Evolutionary conservation across 805 yeast genomes (phyloP), one percentile per base, ranked within the genome.

Genomic region (Teunomyces panamensis): DNA sequence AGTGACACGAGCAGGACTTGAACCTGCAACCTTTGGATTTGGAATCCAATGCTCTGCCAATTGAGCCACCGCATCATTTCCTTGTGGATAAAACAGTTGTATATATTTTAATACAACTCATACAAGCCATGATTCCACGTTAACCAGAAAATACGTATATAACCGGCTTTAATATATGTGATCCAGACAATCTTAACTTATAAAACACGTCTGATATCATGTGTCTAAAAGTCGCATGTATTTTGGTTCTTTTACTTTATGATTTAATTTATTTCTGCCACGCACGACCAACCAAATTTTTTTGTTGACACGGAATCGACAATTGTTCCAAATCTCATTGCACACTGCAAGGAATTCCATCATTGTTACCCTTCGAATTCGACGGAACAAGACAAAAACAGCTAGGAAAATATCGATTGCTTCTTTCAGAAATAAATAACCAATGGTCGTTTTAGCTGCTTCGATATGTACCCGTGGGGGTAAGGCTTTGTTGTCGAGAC

Each of bases 381-480:
- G 39, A 7, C 29, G 24, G 13, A 10, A 10, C 28, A 5, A 36
- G 14, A 16, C 10, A 20, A 26, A 24, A 6, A 20, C 13, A 26
- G 7, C 10, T 4, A 4, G 24, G 24, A 20, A 20, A 20, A 4
- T 20, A 20, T 20, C 24, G 24, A 20, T 20, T 20, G 20, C 20
- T 17, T 4, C 24, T 5, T 20, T 20, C 6, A 20, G 24, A 20
- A 20, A 20, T 20, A 20, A 20, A 20, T 33, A 42, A n/a, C 24
- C 28, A 8, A 80, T 80, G 96, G 91, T 81, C 52, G 89, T 87
- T 45, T 75, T 92, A 64, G 96, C 99, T 46, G 97, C 96, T 42
- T 87, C 97, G 37, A 87, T 94, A 58, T 88, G 97, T 68, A 85
- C 96, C 36, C 89, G 91, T 59, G 85, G 89, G 49, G 99, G 99